Conservation (phyloP, 768 basidiomycete species). For the Termitomyces sp. region DNA sequence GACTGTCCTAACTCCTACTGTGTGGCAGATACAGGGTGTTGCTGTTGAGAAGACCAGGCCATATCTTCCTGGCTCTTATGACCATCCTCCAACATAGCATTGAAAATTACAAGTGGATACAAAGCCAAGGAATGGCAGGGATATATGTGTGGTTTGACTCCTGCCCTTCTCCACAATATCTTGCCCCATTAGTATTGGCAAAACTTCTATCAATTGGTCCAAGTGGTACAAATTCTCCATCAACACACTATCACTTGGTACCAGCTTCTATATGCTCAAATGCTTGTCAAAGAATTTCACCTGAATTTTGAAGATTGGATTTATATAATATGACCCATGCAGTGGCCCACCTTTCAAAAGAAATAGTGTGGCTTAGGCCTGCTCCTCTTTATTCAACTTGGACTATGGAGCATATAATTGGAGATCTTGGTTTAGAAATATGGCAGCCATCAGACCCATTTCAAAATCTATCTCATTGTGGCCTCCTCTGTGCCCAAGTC, state of each 20-base stretch:
- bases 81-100: constrained; percentile 24
- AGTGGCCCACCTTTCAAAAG: constrained; percentile 22
- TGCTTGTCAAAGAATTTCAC: constrained; percentile 19
- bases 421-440: constrained; percentile 25
- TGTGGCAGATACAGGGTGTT: constrained; percentile 34
- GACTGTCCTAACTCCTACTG: constrained; percentile 20
- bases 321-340: constrained; percentile 32
- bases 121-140: constrained; percentile 32
- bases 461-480: constrained; percentile 20
- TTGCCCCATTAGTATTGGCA: constrained; percentile 25
- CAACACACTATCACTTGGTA: constrained; percentile 19
- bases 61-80: constrained; percentile 29
- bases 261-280: constrained; percentile 21
- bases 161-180: constrained; percentile 23
- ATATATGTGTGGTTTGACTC: constrained; percentile 32
- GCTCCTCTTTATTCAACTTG: constrained; percentile 19
- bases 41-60: neutral
- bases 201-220: constrained; percentile 30
- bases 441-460: constrained; percentile 24
- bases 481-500: constrained; percentile 13
- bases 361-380: constrained; percentile 22
- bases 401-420: constrained; percentile 29
- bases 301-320: constrained; percentile 28
- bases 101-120: constrained; percentile 35
- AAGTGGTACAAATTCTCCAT: constrained; percentile 19